Conservation (phyloP, 768 basidiomycete species). For the Rhodosporidiobolus sp. region DNA sequence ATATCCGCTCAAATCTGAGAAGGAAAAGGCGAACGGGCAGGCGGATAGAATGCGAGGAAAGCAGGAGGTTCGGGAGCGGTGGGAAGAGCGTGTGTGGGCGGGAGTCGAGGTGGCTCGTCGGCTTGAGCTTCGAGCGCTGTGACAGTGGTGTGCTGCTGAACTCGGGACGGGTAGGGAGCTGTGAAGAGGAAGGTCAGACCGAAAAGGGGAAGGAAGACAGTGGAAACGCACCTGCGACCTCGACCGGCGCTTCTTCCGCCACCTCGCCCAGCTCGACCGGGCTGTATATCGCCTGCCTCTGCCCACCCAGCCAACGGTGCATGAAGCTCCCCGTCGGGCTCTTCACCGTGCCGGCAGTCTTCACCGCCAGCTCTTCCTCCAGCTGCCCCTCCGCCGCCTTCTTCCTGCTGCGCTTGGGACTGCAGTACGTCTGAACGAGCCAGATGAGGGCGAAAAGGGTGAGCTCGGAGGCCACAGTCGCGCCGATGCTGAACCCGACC, state of each 20-base stretch:
- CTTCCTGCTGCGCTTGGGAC: too few species aligned
- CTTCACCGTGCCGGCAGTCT: neutral
- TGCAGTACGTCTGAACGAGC: neutral
- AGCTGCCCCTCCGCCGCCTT: neutral
- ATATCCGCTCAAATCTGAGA: too few species aligned
- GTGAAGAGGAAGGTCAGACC: too few species aligned
- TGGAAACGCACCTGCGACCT: too few species aligned
- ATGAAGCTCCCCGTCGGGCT: conserved; percentile 9
- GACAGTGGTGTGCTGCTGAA: too few species aligned
- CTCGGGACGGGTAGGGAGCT: too few species aligned
- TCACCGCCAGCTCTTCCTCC: neutral
- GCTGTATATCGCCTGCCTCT: neutral
- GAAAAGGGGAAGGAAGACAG: too few species aligned
- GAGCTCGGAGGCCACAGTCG: neutral
- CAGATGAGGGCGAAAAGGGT: conserved; percentile 1
- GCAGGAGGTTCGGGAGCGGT: too few species aligned
- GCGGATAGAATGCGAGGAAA: neutral
- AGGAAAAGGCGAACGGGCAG: neutral
- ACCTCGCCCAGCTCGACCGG: conserved; percentile 2
- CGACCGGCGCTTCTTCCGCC: neutral
- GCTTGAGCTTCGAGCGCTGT: too few species aligned
- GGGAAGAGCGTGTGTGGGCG: too few species aligned
- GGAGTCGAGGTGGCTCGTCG: too few species aligned
- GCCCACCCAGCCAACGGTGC: neutral
- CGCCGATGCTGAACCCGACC: conserved; percentile 9